Evolutionary conservation across 164 flowering plant species (phyloP).

Genomic region (Nymphaea colorata): DNA sequence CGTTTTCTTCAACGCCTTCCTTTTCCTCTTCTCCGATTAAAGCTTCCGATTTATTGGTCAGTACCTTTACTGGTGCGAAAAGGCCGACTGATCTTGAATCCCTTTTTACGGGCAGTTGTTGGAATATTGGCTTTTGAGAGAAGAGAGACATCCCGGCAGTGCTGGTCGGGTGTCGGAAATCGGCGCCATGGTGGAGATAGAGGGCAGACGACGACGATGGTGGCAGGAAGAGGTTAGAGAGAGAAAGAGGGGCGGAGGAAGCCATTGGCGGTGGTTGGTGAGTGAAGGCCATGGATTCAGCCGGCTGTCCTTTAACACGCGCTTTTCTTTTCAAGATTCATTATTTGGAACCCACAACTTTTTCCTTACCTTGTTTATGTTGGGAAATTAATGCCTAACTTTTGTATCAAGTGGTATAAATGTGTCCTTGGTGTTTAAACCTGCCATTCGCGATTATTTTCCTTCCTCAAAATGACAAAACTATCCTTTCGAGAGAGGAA

Average conservation of each 20-base stretch:
- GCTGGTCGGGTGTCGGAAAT: background rate
- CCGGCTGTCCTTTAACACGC: no score
- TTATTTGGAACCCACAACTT: no score
- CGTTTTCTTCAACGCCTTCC: background rate
- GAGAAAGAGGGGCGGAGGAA: background rate
- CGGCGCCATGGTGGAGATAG: background rate
- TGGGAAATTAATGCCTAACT: no score
- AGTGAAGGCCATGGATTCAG: no score
- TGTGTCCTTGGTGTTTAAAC: no score
- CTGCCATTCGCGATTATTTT: no score
- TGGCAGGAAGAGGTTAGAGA: background rate
- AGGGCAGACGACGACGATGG: background rate
- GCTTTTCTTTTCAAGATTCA: no score
- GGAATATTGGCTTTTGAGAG: background rate
- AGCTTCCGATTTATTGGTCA: background rate
- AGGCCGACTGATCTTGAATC: background rate
- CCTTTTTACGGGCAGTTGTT: background rate
- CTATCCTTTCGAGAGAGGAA: no score
- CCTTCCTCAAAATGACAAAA: no score
- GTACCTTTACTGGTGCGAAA: background rate
- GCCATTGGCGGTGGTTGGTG: background rate
- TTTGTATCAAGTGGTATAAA: no score
- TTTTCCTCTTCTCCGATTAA: no score
- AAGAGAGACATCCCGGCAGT: background rate
- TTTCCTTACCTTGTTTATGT: no score